Percentiles rank a stretch among this genome's conserved stretches.
These are phyloP conservation scores for Aspergillus proliferans DNA, from an alignment of 2,329 filamentous ascomycete species.

Conservation along the genomic window DNA sequence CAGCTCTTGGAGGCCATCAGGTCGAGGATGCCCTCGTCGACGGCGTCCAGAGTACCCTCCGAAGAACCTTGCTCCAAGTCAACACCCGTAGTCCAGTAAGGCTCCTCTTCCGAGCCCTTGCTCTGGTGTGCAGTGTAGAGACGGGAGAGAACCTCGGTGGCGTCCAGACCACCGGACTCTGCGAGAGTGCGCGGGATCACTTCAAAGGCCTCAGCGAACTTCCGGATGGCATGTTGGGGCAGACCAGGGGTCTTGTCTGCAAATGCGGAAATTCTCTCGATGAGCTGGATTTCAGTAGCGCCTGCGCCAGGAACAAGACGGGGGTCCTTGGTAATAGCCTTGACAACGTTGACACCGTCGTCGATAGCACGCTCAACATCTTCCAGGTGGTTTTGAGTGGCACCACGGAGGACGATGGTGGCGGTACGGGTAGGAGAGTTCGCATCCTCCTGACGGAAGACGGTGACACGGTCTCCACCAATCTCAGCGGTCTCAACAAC, in stretches of 20 bases:
- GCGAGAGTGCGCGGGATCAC: slow-evolving; percentile 90
- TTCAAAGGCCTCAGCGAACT: slow-evolving; percentile 96
- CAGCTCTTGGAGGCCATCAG: slow-evolving; percentile 87
- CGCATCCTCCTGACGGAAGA: slow-evolving; percentile 81
- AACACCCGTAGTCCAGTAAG: slow-evolving; percentile 84
- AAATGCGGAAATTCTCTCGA: slow-evolving; percentile 82
- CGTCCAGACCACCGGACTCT: slow-evolving; percentile 90
- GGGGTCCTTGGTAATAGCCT: slow-evolving; percentile 91
- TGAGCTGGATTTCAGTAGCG: slow-evolving; percentile 87
- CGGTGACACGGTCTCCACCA: slow-evolving; percentile 93
- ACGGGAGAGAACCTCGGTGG: slow-evolving; percentile 89
- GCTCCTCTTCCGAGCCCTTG: slow-evolving; percentile 51
- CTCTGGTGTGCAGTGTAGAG: slow-evolving; percentile 87
- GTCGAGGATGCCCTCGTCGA: slow-evolving; percentile 84
- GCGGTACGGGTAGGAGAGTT: slow-evolving; percentile 86
- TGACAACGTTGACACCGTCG: slow-evolving; percentile 96
- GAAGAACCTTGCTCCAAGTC: slow-evolving; percentile 85
- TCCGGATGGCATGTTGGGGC: slow-evolving; percentile 93
- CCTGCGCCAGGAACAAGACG: slow-evolving; percentile 89
- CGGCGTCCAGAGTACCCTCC: slow-evolving; percentile 76
- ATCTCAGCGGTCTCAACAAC: slow-evolving; percentile 96
- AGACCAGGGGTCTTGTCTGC: slow-evolving; percentile 90
- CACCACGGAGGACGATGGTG: slow-evolving; percentile 87
- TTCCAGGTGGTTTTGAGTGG: slow-evolving; percentile 96
- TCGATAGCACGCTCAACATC: slow-evolving; percentile 96